Conservation (phyloP, 805 yeast genomes). For the Pichia membranifaciens region DNA sequence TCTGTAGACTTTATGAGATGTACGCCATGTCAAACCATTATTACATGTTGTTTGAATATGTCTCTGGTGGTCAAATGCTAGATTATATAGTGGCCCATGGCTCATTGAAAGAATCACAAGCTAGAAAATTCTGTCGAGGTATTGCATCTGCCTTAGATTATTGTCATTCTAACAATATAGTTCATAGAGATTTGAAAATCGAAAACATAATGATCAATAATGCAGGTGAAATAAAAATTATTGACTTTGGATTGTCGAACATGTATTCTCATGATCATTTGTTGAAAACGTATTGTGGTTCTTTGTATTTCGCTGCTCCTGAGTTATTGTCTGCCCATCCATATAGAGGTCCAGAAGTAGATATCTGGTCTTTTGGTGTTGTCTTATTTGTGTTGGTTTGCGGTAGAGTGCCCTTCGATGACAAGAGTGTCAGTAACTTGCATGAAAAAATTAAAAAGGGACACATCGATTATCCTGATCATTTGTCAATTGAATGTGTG, state of each 20-base stretch:
- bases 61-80: constrained; percentile 94
- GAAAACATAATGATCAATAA: constrained; percentile 94
- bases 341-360: constrained; percentile 94
- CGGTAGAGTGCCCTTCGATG: constrained; percentile 98
- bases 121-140: constrained; percentile 90
- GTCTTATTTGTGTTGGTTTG: constrained; percentile 92
- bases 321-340: constrained; percentile 90
- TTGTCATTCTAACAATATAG: constrained; percentile 89
- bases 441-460: constrained; percentile 94
- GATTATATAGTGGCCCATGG: constrained; percentile 98
- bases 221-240: constrained; percentile 89
- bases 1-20: constrained; percentile 87
- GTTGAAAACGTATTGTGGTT: constrained; percentile 93
- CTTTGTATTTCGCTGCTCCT: constrained; percentile 97
- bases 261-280: constrained; percentile 65
- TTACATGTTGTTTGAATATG: constrained; percentile 94
- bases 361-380: constrained; percentile 97
- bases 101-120: constrained; percentile 85
- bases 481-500: constrained; percentile 72
- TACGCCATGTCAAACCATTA: constrained; percentile 95
- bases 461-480: constrained; percentile 82
- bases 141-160: constrained; percentile 91
- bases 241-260: constrained; percentile 94
- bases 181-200: constrained; percentile 93
- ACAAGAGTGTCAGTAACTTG: constrained; percentile 81